Evolutionary conservation across 129 eudicot genomes (phyloP), one percentile per base, ranked within the genome.

Genomic region (Silybum marianum): DNA sequence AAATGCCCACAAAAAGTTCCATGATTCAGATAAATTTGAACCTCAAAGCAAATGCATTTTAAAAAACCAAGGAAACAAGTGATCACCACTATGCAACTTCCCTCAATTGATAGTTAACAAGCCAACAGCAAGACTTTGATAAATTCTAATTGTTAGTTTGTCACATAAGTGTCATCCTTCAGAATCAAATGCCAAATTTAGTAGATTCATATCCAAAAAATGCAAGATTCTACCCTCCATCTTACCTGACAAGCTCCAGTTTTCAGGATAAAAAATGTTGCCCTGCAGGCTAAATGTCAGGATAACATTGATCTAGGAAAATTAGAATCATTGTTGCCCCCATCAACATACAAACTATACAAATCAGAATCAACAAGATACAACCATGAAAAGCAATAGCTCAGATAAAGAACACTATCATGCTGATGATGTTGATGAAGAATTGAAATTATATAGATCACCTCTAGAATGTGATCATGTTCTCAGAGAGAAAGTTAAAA

Each of bases 391-490:
- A 82, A 34, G 39, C 21, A 30, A 75, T 25, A 82, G 21, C 69
- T 46, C 36, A 46, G 80, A 66, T 42, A 12, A 2, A 69, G 48
- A 23, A 71, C 44, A 44, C 22, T 16, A 72, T 2, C 0, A 7
- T 67, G 68, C 65, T 68, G 82, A 69, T 69, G 54, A 11, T 71
- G 48, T 25, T 22, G 82, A 71, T 38, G 26, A 77, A 58, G 67
- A 76, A 19, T 69, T 77, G 44, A 70, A 83, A 77, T 51, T n/a
- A 11, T 7, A 60, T 26, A 63, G 23, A 83, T 71, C 69, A 12
- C 69, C 58, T 51, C 67, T 36, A 38, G 60, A 74, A 76, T 25
- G 77, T 69, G 77, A 75, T 82, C 81, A 38, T 19, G 9, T 16
- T 24, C 34, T 62, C 51, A 9, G 12, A 80, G 19, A 80, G 19